Base-by-base conservation (phyloP, 371 early-diverging fungal species). In the Mortierella polycephala region DNA sequence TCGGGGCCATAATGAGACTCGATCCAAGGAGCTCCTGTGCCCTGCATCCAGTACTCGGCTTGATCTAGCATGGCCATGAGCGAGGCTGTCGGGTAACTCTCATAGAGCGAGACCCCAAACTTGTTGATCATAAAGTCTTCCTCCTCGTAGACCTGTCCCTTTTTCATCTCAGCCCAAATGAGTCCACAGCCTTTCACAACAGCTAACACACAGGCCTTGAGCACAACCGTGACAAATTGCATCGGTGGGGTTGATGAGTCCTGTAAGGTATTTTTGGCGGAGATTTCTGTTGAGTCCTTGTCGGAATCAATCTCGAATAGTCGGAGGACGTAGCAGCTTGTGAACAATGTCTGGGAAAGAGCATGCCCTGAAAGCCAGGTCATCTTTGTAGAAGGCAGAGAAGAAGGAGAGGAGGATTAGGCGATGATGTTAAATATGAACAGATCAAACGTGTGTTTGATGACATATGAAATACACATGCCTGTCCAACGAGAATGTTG, bases 301-400 rank as follows among this genome's bases (percentile, higher is more conserved):
- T 83, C 68, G 51, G 71, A 52, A 10, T 74, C 75, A 16, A 91
- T 69, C 9, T 82, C 69, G n/a, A 72, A 63, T 3, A 88, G 64
- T 52, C 87, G 84, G 49, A 91, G 89, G 55, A 90, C 76, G 61
- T 92, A 89, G 51, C 89, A 83, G 74, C 92, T 92, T 1, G 92
- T 91, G 76, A 87, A 91, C 1, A 94, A 75, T 0, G 92, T 93
- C 54, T 92, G 94, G 0, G 91, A 86, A 2, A 92, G 83, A 1
- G 90, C 87, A 75, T 92, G 88, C 8, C 94, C 92, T 23, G 92
- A 87, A 30, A 92, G 81, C 92, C 92, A 94, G 10, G 90, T 88
- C 86, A 91, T 86, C 91, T 90, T 67, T 54, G 30, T 51, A n/a
- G 16, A 42, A 16, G 20, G 3, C 3, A 54, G 10, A 54, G 20